Evolutionary conservation across 139 green algal species (phyloP), one percentile per base, ranked within the genome.

Genomic region (Chlorella sp.): DNA sequence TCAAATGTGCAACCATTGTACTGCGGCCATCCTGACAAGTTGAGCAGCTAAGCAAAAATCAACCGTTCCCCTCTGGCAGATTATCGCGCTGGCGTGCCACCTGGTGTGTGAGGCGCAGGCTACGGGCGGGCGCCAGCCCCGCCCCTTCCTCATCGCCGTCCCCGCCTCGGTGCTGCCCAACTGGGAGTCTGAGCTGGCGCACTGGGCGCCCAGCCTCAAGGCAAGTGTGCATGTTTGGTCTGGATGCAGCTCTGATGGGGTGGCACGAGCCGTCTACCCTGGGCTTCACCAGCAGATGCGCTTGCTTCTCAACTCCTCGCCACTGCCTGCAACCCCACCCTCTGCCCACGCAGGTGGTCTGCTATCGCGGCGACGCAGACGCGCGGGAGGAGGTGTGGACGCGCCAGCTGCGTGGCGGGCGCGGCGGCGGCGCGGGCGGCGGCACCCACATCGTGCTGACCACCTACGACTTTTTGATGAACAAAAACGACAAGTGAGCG

Each of bases 121-220:
- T 11, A 16, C 51, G 14, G 51, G 51, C 51, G 14, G 51, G 13
- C 51, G 51, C 9, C 51, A 60, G 84, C 38, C n/a, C 24, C 84
- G 77, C 80, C 95, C 95, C 1, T 88, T 94, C 82, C 87, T 98
- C 79, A 84, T 98, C 56, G 92, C 96, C 20, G 95, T 95, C 34
- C 95, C 95, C 38, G 88, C 96, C 72, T 95, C 92, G 20, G 96
- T 95, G 51, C 86, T 97, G 86, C 87, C 87, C 82, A 97, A 98
- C 85, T 98, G 95, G 95, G 86, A 94, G 89, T 76, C 89, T 2
- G 95, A 98, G 91, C 89, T 96, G 70, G 88, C 78, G 30, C 60
- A 73, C 14, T 98, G 95, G 95, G 95, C 94, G 54, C 95, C 95
- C 0, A 65, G 92, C 22, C 82, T 98, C 22, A 92, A 94, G 41